Evolutionary conservation across 805 yeast species (phyloP).

Genomic region (Candida coquimbonensis): DNA sequence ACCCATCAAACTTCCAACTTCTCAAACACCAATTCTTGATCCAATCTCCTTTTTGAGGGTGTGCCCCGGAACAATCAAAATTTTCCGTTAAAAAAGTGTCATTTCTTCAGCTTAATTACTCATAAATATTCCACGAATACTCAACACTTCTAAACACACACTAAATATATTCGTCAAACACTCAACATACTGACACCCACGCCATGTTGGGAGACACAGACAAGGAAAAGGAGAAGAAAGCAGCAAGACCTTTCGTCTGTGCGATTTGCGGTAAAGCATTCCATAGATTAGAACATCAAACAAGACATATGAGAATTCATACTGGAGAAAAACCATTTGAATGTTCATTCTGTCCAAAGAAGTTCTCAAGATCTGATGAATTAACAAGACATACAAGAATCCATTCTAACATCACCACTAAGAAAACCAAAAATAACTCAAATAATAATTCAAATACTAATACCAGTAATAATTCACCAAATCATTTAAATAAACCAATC

Average conservation of each 20-base stretch:
- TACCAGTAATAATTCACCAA: not conserved
- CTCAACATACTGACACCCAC: not conserved
- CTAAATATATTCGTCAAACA: not conserved
- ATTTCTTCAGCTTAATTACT: not conserved
- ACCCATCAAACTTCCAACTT: too few relatives aligned
- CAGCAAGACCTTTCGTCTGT: slow-evolving; percentile 69
- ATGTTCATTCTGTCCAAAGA: slow-evolving; percentile 72
- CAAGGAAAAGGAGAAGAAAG: slow-evolving; percentile 9
- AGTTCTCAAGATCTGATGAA: slow-evolving; percentile 78
- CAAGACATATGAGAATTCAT: slow-evolving; percentile 86
- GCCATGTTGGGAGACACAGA: not conserved
- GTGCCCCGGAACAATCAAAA: too few relatives aligned
- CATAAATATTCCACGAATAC: too few relatives aligned
- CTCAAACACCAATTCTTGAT: not conserved
- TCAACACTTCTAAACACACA: not conserved
- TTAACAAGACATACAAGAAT: slow-evolving; percentile 79
- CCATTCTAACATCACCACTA: slow-evolving; percentile 53
- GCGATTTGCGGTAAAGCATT: slow-evolving; percentile 81
- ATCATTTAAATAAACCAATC: slow-evolving; percentile 18
- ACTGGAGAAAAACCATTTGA: slow-evolving; percentile 91
- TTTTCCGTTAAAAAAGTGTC: too few relatives aligned
- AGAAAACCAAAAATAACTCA: slow-evolving; percentile 21
- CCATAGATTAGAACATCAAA: slow-evolving; percentile 84
- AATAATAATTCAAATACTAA: slow-evolving; percentile 25
- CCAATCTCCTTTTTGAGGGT: not conserved